phyloP scores from a whole-genome alignment of 2,329 filamentous ascomycete genomes.

The Herpotrichia juniperi region DNA sequence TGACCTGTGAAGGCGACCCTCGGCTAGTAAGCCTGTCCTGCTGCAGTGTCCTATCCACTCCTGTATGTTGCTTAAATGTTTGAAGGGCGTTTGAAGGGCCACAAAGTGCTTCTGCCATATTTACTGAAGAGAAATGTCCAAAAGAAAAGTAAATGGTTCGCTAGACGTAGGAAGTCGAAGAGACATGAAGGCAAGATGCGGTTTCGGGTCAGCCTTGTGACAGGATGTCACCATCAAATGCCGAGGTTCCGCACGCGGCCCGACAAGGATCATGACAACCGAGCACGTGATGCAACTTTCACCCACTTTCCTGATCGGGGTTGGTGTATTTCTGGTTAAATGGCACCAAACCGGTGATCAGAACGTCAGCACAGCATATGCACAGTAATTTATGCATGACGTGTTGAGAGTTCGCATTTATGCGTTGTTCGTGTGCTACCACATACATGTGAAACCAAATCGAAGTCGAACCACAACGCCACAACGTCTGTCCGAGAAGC shows the following conservation, averaged over 20 bases:
- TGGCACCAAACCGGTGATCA: conserved; percentile 26
- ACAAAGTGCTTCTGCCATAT: conserved; percentile 72
- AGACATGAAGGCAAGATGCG: neutral
- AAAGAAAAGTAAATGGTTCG: neutral
- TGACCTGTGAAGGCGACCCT: conserved; percentile 62
- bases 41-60: conserved; percentile 72
- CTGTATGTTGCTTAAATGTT: conserved; percentile 72
- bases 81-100: conserved; percentile 78
- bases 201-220: neutral
- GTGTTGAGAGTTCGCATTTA: neutral
- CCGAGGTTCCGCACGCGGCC: neutral
- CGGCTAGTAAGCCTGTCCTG: conserved; percentile 70
- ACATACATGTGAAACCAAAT: neutral
- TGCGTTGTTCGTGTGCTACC: neutral
- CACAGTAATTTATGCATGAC: neutral
- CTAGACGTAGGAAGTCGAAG: neutral
- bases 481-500: neutral
- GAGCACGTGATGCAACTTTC: neutral
- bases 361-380: conserved; percentile 9
- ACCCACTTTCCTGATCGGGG: neutral
- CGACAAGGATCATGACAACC: too few species aligned
- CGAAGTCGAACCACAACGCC: neutral
- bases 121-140: conserved; percentile 15
- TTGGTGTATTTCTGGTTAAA: too few species aligned
- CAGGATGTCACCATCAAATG: neutral